These are phyloP conservation scores for Gliomastix tumulicola DNA, from an alignment of 2,329 filamentous ascomycete species.

Conservation along the genomic window DNA sequence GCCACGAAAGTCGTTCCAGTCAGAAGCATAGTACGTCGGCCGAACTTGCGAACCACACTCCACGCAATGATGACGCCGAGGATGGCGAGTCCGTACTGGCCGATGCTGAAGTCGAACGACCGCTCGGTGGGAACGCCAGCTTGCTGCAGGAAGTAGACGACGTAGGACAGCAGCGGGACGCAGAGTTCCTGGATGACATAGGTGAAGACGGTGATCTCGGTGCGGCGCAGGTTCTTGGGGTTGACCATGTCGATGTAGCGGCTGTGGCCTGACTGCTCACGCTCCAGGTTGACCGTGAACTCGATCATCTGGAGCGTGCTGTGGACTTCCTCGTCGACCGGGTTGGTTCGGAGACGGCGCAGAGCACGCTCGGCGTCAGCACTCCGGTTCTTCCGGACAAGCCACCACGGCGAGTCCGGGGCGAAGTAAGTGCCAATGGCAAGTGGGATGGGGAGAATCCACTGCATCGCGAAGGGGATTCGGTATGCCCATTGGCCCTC, in stretches of 20 bases:
- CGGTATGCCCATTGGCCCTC: constrained; percentile 37
- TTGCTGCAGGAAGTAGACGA: constrained; percentile 37
- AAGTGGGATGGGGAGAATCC: constrained; percentile 42
- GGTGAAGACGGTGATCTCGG: constrained; percentile 40
- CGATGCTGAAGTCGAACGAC: constrained; percentile 37
- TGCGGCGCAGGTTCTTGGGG: constrained; percentile 41
- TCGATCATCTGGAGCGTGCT: constrained; percentile 45
- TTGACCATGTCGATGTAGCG: constrained; percentile 44
- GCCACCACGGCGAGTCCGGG: constrained; percentile 46
- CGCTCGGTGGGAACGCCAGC: constrained; percentile 35
- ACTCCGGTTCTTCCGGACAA: constrained; percentile 33
- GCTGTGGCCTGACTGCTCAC: constrained; percentile 29
- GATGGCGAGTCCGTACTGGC: constrained; percentile 40
- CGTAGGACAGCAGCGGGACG: constrained; percentile 36
- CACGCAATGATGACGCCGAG: constrained; percentile 43
- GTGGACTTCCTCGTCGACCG: constrained; percentile 32
- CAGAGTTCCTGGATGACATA: constrained; percentile 42
- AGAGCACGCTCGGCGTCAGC: constrained; percentile 31
- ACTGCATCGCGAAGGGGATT: constrained; percentile 43
- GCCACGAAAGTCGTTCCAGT: constrained; percentile 26
- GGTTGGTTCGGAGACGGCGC: constrained; percentile 28
- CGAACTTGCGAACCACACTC: constrained; percentile 17
- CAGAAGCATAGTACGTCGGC: constrained; percentile 29
- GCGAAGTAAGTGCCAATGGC: constrained; percentile 34
- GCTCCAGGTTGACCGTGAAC: constrained; percentile 43